Conservation (phyloP, 1,284 basidiomycete species). For the Cystobasidium slooffiae region DNA sequence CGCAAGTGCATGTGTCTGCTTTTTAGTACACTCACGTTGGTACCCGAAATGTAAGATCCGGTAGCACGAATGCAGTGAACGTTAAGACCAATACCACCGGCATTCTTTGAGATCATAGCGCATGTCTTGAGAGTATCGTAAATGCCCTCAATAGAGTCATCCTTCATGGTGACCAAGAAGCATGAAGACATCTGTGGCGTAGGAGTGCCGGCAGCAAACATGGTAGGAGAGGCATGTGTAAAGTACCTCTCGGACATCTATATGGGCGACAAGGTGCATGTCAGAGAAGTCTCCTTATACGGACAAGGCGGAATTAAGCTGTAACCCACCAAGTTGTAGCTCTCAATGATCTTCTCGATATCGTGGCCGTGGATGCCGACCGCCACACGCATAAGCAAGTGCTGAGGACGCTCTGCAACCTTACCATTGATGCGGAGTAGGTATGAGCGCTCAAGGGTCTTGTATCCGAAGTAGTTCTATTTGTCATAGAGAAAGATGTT, state of each 20-base stretch:
- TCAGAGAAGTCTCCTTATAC: background rate
- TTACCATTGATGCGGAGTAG: constrained; percentile 91
- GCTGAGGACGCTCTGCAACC: constrained; percentile 95
- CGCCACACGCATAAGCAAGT: constrained; percentile 99
- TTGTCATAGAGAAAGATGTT: background rate
- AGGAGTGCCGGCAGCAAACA: constrained; percentile 98
- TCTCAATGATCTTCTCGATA: constrained; percentile 87
- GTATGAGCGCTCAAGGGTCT: constrained; percentile 98
- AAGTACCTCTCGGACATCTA: constrained; percentile 97
- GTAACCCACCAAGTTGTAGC: constrained; percentile 59
- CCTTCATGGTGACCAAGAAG: constrained; percentile 98
- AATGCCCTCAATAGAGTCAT: constrained; percentile 98
- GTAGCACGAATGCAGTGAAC: constrained; percentile 98
- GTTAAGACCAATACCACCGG: constrained; percentile 94
- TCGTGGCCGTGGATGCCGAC: constrained; percentile 94
- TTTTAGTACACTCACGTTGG: constrained; percentile 44
- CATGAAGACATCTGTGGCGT: constrained; percentile 94
- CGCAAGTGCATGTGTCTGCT: constrained; percentile 53
- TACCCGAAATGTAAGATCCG: constrained; percentile 65
- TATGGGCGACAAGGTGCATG: constrained; percentile 57
- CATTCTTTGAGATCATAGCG: constrained; percentile 99
- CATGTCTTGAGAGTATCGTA: constrained; percentile 98
- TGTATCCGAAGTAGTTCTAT: constrained; percentile 90
- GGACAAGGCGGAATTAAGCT: background rate
- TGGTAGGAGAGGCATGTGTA: constrained; percentile 95